Evolutionary conservation across 805 yeast genomes (phyloP).

Genomic region (Metschnikowia lachancei): DNA sequence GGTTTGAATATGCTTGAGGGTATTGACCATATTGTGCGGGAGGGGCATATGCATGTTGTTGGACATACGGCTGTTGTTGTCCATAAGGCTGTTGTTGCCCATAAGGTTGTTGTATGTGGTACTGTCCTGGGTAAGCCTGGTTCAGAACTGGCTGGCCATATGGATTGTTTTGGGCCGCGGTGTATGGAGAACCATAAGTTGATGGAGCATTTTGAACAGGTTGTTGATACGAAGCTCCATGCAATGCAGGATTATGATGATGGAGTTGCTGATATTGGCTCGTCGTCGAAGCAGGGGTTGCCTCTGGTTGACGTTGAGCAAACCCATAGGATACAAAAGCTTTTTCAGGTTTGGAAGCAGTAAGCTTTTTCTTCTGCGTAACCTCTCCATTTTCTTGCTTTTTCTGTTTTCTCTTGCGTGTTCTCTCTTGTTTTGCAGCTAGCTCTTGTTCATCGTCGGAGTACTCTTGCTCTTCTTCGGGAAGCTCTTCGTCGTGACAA

Average conservation of each 20-base stretch:
- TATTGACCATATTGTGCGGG: conserved; percentile 10
- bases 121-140: conserved; percentile 1
- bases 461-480: conserved; percentile 90
- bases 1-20: conserved; percentile 16
- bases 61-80: conserved; percentile 5
- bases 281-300: not conserved
- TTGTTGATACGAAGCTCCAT: conserved; percentile 1
- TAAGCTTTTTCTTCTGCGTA: conserved; percentile 20
- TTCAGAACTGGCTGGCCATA: conserved; percentile 2
- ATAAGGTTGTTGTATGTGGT: conserved; percentile 3
- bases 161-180: not conserved
- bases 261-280: conserved; percentile 5
- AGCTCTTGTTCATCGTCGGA: conserved; percentile 92
- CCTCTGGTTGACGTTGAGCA: conserved; percentile 8
- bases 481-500: conserved; percentile 89
- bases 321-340: conserved; percentile 22
- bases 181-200: conserved; percentile 1
- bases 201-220: not conserved
- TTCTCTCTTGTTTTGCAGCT: conserved; percentile 61
- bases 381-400: conserved; percentile 17
- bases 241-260: conserved; percentile 12
- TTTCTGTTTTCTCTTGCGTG: conserved; percentile 52
- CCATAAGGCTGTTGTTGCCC: conserved; percentile 7
- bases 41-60: conserved; percentile 7
- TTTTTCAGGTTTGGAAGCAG: conserved; percentile 13